Base-by-base conservation (phyloP, 495 filamentous ascomycete species). In the Lasiosphaeris hirsuta region DNA sequence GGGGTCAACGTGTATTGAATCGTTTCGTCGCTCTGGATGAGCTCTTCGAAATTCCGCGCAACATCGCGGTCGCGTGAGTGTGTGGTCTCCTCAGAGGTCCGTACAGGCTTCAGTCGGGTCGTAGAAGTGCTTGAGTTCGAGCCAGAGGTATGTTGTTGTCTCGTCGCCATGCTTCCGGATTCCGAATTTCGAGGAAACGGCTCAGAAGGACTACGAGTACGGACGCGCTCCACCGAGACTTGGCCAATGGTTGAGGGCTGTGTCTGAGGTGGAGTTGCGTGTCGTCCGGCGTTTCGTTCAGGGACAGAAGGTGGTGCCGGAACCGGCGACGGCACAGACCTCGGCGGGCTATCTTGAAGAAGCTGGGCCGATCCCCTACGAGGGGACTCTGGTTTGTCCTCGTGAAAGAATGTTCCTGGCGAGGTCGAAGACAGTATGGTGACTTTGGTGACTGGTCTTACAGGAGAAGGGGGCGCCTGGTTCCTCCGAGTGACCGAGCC, bases 1-100 rank as follows among this genome's bases (percentile, higher is more conserved):
- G 94, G 93, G 1, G 94, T 98, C 34, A 97, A 79, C 2, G 94
- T 97, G 68, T 87, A 97, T 69, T 93, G 92, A 44, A 98, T 86
- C 2, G 94, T 97, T 67, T 96, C 86, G 54, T 91, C 85, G 70
- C 91, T 92, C 38, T 88, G 86, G 56, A 98, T 94, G 37, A 97
- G 78, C 60, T 92, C 83, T 63, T 98, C 94, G 70, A 98, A 92
- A 47, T 78, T 71, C 18, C 74, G 70, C 34, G 70, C 76, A 10
- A 74, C 69, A 57, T 76, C 76, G 23, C 23, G 23, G 15, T 69
- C 66, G 13, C 68, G 72, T 30, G 64, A 65, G 15, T 69, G 69
- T 75, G 65, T 75, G 64, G 63, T 77, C 23, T 82, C 81, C 45
- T 82, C 78, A 5, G 79, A 81, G 15, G 74, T 77, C 36, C 78